A percentile compares a stretch with the other conserved stretches of the same genome.
phyloP scores from a whole-genome alignment of 164 flowering plant species.

The Vitis rupestris region DNA sequence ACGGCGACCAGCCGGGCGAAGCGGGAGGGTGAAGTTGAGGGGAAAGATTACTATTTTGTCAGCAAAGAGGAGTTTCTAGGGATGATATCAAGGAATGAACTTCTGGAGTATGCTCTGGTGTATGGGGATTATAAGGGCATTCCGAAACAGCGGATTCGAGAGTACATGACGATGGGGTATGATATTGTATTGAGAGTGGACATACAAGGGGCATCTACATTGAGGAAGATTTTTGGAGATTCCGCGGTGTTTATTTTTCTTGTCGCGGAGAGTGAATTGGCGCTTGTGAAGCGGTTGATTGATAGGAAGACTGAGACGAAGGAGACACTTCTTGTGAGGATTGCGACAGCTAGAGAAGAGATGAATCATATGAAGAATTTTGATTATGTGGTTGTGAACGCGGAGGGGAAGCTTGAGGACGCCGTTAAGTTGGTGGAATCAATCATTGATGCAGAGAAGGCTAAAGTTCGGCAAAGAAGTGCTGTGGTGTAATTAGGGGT shows the following conservation, averaged over 20 bases:
- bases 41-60: slow-evolving; percentile 82
- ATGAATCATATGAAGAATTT: slow-evolving; percentile 63
- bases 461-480: slow-evolving; percentile 61
- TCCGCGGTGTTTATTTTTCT: slow-evolving; percentile 78
- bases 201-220: slow-evolving; percentile 80
- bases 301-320: slow-evolving; percentile 71
- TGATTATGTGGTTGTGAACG: slow-evolving; percentile 92
- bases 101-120: slow-evolving; percentile 89
- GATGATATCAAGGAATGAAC: slow-evolving; percentile 72
- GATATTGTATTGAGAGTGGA: slow-evolving; percentile 90
- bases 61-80: slow-evolving; percentile 66
- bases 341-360: slow-evolving; percentile 83
- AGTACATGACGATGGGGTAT: slow-evolving; percentile 70
- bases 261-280: slow-evolving; percentile 80
- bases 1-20: slow-evolving; percentile 81
- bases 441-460: slow-evolving; percentile 88
- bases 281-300: slow-evolving; percentile 68
- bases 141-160: slow-evolving; percentile 81
- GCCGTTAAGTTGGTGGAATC: slow-evolving; percentile 69
- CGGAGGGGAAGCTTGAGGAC: slow-evolving; percentile 65
- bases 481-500: slow-evolving; percentile 34
- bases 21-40: slow-evolving; percentile 73
- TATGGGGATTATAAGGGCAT: slow-evolving; percentile 97
- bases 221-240: slow-evolving; percentile 59
- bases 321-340: slow-evolving; percentile 68